phyloP scores from a whole-genome alignment of 805 yeast genomes.

The Metschnikowia continentalis region DNA sequence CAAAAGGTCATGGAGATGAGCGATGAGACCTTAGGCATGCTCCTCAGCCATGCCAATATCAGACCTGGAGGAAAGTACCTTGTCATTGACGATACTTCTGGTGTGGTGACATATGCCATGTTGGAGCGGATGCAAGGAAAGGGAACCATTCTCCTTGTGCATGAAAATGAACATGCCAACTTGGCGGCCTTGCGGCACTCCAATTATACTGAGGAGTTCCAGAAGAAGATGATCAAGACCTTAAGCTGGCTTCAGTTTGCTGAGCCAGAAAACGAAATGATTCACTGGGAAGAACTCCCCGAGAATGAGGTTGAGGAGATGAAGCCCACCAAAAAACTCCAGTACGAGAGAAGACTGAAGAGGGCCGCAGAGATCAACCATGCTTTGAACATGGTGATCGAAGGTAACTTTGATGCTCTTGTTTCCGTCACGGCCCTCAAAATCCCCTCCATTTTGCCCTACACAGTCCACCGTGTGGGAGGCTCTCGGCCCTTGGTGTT shows the following conservation, averaged over 20 bases:
- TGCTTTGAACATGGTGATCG: slow-evolving; percentile 47
- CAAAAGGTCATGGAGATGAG: slow-evolving; percentile 73
- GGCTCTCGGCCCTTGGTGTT: slow-evolving; percentile 88
- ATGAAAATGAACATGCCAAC: slow-evolving; percentile 93
- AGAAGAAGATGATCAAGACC: slow-evolving; percentile 56
- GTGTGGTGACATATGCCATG: slow-evolving; percentile 78
- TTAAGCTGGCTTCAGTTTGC: slow-evolving; percentile 76
- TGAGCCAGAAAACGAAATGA: slow-evolving; percentile 64
- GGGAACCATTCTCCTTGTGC: slow-evolving; percentile 63
- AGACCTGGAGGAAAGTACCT: slow-evolving; percentile 87
- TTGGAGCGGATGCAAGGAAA: slow-evolving; percentile 87
- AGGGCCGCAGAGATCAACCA: slow-evolving; percentile 50
- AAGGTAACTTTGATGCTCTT: slow-evolving; percentile 67
- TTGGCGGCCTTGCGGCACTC: slow-evolving; percentile 64
- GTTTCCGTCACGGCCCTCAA: slow-evolving; percentile 70
- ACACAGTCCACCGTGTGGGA: slow-evolving; percentile 57
- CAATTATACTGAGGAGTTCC: slow-evolving; percentile 53
- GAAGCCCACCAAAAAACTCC: slow-evolving; percentile 57
- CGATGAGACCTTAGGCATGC: slow-evolving; percentile 74
- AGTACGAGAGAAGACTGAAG: slow-evolving; percentile 61
- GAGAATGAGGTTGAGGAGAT: slow-evolving; percentile 52
- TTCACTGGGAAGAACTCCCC: slow-evolving; percentile 43
- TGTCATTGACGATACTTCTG: slow-evolving; percentile 92
- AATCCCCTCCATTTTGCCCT: slow-evolving; percentile 59
- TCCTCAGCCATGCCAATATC: slow-evolving; percentile 75